These are phyloP conservation scores for Talaromyces islandicus DNA, from an alignment of 2,329 filamentous ascomycete species.

Conservation along the genomic window DNA sequence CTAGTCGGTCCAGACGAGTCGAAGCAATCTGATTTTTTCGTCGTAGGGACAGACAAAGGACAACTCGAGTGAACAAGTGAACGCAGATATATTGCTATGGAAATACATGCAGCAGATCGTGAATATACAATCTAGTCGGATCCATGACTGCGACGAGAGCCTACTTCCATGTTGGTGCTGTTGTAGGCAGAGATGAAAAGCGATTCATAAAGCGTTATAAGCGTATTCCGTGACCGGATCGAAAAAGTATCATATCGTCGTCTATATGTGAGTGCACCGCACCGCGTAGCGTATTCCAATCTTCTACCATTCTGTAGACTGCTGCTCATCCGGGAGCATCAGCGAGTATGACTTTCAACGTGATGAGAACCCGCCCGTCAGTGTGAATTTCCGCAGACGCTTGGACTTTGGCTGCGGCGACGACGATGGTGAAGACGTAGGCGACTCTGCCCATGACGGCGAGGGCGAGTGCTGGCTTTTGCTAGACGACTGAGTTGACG, in stretches of 20 bases:
- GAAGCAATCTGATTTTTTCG: not conserved
- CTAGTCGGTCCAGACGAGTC: not conserved
- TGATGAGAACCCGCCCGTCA: conserved; percentile 4
- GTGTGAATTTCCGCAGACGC: conserved; percentile 4
- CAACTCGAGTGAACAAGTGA: not conserved
- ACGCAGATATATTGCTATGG: not conserved
- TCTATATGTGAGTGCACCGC: not conserved
- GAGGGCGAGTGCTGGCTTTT: conserved; percentile 16
- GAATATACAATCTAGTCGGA: not conserved
- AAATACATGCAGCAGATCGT: not conserved
- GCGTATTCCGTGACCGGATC: not conserved
- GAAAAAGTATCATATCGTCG: not conserved
- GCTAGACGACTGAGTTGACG: conserved; percentile 30
- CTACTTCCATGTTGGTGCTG: not conserved
- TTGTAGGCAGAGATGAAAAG: not conserved
- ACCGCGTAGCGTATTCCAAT: too few relatives aligned
- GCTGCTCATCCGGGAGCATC: not conserved
- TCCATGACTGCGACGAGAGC: not conserved
- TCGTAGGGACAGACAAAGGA: not conserved
- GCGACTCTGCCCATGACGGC: not conserved
- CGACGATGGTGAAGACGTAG: not conserved
- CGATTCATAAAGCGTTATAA: not conserved
- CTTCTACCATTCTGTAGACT: too few relatives aligned
- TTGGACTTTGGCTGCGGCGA: conserved; percentile 3
- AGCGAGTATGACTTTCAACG: not conserved